Base-by-base conservation (phyloP, 2,329 filamentous ascomycete genomes). In the Aureobasidium sp. region DNA sequence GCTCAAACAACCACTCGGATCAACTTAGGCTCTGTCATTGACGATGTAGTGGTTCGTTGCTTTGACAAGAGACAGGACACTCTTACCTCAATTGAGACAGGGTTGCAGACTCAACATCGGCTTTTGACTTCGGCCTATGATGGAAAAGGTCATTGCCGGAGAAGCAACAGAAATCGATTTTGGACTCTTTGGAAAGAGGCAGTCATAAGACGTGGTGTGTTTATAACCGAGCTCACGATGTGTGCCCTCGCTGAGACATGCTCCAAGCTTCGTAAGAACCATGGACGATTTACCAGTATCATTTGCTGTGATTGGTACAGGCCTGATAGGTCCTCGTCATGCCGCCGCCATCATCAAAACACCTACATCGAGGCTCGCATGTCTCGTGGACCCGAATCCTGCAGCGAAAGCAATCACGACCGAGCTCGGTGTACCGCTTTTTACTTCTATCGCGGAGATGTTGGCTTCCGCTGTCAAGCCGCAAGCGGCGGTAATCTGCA, bases 401-500 rank as follows among this genome's bases (percentile, higher is more conserved):
- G 15, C 24, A 32, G 51, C 37, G 5, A 2, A 17, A 43, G 37
- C 6, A 43, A 15, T 55, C 1, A 36, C 51, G 0, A 13, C n/a
- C 3, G 29, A 43, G 20, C 15, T 55, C 17, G 15, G 7, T 17
- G 51, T 55, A 5, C 24, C 26, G 2, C 36, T 43, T 9, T 80
- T 74, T 65, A 24, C 68, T 1, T 75, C 78, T 4, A 70, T 84
- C 2, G 56, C 74, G 2, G 71, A 73, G 0, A 75, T 85, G 64
- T 67, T 85, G 0, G 65, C 69, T 5, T 76, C 74, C 0, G 34
- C 65, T 7, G 46, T 71, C 47, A 74, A 72, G n/a, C 81, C 82
- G 12, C 77, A 82, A 53, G 82, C 78, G 39, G 82, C 82, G 26
- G 80, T 85, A 44, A 77, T 85, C 53, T 84, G 82, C 74, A 85